These are phyloP conservation scores for Goffeauzyma gilvescens DNA, from an alignment of 768 basidiomycete species.

Conservation along the genomic window DNA sequence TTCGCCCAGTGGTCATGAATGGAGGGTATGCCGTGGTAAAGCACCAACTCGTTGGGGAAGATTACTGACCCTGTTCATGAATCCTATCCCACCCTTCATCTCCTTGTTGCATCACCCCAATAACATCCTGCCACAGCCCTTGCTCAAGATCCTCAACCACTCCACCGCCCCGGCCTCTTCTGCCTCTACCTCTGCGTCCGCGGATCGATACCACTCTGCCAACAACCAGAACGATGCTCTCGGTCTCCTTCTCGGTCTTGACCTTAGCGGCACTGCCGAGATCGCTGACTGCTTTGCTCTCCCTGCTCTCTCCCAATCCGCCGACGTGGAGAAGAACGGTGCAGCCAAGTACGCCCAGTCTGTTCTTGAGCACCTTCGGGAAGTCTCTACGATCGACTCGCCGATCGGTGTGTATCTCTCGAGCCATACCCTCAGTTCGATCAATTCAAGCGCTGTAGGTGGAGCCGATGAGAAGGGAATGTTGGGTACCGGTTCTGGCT, in stretches of 20 bases:
- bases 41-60: no score
- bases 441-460: conserved; percentile 20
- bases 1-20: neutral
- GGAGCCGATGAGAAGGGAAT: no score
- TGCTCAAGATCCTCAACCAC: conserved; percentile 86
- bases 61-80: no score
- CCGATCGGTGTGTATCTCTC: conserved; percentile 89
- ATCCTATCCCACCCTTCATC: no score
- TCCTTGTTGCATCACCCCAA: conserved; percentile 1
- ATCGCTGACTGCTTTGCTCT: conserved; percentile 36
- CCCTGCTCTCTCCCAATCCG: conserved; percentile 16
- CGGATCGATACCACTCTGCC: conserved; percentile 21
- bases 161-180: conserved; percentile 49
- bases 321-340: conserved; percentile 55
- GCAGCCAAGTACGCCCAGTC: conserved; percentile 55
- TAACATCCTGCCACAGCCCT: conserved; percentile 41
- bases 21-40: no score
- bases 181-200: conserved; percentile 4
- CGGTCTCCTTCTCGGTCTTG: conserved; percentile 73
- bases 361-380: conserved; percentile 72
- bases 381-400: conserved; percentile 77
- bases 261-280: conserved; percentile 76
- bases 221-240: conserved; percentile 37
- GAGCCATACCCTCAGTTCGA: conserved; percentile 68
- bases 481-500: conserved; percentile 22